Base-by-base conservation (phyloP, 1,284 basidiomycete genomes). In the Heterobasidion occidentale region DNA sequence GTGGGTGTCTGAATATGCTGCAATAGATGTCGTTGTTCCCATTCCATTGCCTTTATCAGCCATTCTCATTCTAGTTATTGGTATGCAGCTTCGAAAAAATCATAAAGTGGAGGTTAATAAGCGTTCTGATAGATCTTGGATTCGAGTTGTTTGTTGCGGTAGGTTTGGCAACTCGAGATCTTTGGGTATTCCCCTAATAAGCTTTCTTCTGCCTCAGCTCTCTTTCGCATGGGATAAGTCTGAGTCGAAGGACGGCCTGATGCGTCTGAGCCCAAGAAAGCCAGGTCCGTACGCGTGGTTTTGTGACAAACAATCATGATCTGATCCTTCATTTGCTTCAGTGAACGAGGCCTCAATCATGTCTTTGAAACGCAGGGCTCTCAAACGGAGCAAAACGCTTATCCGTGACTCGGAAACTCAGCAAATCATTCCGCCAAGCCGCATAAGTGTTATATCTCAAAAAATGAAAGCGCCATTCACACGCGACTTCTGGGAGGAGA, bases 211-310 rank as follows among this genome's bases (percentile, higher is more conserved):
- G 17, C 2, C 34, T 1, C 59, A 84, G 80, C 72, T 87, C 19
- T 83, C 83, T 0, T 87, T 87, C 59, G 84, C 84, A 0, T 87
- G 84, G 84, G 84, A 87, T 65, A 74, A 81, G 61, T 82, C 84
- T 0, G 84, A 87, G 65, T 81, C 82, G 0, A 65, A 70, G 51
- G 83, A 86, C 60, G 82, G 81, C 15, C 67, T 87, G 34, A 87
- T 87, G 84, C 77, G 81, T 33, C 74, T 85, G 73, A 71, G 68
- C 36, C 84, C 84, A 11, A 79, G 84, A n/a, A 85, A 83, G 66
- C 84, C 84, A 27, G 27, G 27, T 27, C 27, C 6, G 27, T 27
- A 27, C 27, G 4, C 27, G 5, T 27, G 5, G 5, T 27, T 27
- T 27, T 27, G 27, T 5, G 27, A 27, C 27, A 27, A 27, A 27